phyloP scores from a whole-genome alignment of 1,139 yeast genomes.

The Yamadazyma jaroonii region DNA sequence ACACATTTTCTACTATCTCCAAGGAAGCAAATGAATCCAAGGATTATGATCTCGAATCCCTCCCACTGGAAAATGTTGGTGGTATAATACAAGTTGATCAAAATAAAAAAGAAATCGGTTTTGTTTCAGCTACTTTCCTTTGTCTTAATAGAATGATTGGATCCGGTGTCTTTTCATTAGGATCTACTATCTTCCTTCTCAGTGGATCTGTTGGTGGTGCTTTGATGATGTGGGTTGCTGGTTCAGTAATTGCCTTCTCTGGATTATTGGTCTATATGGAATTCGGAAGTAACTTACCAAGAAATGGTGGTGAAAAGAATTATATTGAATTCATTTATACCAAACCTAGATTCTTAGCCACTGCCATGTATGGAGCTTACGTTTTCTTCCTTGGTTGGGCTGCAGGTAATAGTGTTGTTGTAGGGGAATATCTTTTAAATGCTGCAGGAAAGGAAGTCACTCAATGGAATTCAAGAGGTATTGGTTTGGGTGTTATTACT shows the following conservation, averaged over 20 bases:
- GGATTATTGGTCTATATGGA: conserved; percentile 81
- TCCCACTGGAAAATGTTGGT: not conserved
- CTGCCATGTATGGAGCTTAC: conserved; percentile 75
- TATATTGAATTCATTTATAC: conserved; percentile 71
- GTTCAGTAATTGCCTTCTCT: conserved; percentile 68
- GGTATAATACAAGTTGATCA: conserved; percentile 47
- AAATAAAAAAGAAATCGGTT: conserved; percentile 59
- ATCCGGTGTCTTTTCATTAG: conserved; percentile 84
- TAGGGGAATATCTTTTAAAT: conserved; percentile 51
- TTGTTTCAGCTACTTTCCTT: conserved; percentile 64
- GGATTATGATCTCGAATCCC: not conserved
- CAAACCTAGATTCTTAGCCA: conserved; percentile 66
- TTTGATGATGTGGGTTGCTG: conserved; percentile 73
- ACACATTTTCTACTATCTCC: not conserved
- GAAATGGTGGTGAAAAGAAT: conserved; percentile 87
- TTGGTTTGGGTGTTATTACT: conserved; percentile 72
- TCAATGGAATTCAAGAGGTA: conserved; percentile 73
- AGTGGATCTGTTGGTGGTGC: conserved; percentile 78
- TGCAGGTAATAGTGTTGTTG: conserved; percentile 63
- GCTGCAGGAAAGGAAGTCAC: conserved; percentile 71
- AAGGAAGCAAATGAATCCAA: not conserved
- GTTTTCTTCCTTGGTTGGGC: conserved; percentile 84
- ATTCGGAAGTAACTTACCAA: conserved; percentile 79
- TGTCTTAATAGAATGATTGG: conserved; percentile 83
- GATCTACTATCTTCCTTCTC: conserved; percentile 67